Evolutionary conservation across 2,329 filamentous ascomycete species (phyloP).

Genomic region (Ascochyta rabiei): DNA sequence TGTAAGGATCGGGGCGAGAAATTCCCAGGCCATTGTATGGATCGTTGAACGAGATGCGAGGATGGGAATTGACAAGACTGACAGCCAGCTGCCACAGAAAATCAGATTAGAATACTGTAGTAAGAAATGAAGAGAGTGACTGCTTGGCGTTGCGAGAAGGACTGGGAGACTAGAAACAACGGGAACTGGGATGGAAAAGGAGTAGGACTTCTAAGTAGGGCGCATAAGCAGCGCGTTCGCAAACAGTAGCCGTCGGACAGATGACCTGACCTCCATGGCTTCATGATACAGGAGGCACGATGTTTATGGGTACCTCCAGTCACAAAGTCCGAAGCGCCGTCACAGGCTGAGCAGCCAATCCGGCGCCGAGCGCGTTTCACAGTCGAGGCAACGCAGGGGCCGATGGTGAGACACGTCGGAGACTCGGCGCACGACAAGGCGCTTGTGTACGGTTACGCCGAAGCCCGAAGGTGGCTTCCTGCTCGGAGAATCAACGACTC

Average conservation of each 20-base stretch:
- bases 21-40: slow-evolving; percentile 35
- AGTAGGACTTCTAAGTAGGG: slow-evolving; percentile 21
- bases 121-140: slow-evolving; percentile 16
- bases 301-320: slow-evolving; percentile 22
- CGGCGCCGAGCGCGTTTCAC: slow-evolving; percentile 29
- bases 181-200: slow-evolving; percentile 14
- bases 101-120: slow-evolving; percentile 13
- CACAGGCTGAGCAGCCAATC: slow-evolving; percentile 18
- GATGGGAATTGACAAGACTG: neutral
- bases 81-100: slow-evolving; percentile 32
- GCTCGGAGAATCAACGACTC: neutral
- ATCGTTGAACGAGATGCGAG: neutral
- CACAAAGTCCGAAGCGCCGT: slow-evolving; percentile 18
- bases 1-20: slow-evolving; percentile 41
- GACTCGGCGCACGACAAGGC: slow-evolving; percentile 7
- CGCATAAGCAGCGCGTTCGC: slow-evolving; percentile 28
- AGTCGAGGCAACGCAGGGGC: slow-evolving; percentile 30
- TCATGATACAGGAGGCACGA: slow-evolving; percentile 17
- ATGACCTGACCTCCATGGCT: slow-evolving; percentile 31
- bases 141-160: slow-evolving; percentile 12
- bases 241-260: slow-evolving; percentile 32
- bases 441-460: neutral
- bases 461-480: no score
- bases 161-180: slow-evolving; percentile 12
- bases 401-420: slow-evolving; percentile 29